Percentiles rank a stretch among this genome's conserved stretches.
These are phyloP conservation scores for Botrytis deweyae DNA, from an alignment of 2,329 filamentous ascomycete species.

Conservation along the genomic window DNA sequence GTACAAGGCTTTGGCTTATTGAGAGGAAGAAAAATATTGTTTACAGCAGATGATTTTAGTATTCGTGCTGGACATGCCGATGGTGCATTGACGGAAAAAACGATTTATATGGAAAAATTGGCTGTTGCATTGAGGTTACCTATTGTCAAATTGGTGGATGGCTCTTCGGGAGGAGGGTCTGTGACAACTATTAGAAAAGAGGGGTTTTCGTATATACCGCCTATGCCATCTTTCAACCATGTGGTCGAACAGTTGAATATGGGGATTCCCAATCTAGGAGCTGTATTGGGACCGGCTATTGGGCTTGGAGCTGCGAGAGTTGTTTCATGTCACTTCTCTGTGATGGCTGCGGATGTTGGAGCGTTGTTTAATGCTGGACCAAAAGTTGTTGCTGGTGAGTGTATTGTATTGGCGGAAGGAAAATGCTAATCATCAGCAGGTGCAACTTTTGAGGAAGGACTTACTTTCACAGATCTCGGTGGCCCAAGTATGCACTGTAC, in stretches of 20 bases:
- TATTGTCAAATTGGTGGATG: conserved; percentile 64
- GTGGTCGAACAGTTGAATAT: conserved; percentile 58
- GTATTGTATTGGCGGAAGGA: no score
- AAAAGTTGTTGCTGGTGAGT: conserved; percentile 53
- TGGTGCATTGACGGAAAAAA: conserved; percentile 57
- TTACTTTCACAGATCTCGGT: conserved; percentile 58
- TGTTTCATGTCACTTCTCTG: conserved; percentile 61
- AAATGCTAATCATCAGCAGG: conserved; percentile 27
- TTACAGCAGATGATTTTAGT: conserved; percentile 64
- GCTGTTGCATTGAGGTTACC: conserved; percentile 56
- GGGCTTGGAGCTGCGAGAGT: conserved; percentile 62
- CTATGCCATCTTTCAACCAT: conserved; percentile 52
- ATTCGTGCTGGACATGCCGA: conserved; percentile 64
- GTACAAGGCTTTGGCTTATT: conserved; percentile 58
- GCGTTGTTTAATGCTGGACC: conserved; percentile 64
- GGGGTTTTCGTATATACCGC: conserved; percentile 61
- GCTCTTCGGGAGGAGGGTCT: conserved; percentile 60
- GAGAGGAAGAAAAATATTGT: conserved; percentile 53
- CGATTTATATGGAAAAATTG: conserved; percentile 61
- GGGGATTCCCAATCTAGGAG: conserved; percentile 64
- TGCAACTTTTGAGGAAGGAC: conserved; percentile 63
- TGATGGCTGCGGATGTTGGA: conserved; percentile 64
- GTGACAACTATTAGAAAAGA: conserved; percentile 57
- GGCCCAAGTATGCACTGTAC: conserved; percentile 61
- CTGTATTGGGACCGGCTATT: conserved; percentile 62